Evolutionary conservation across 2,329 filamentous ascomycete species (phyloP), one percentile per base, ranked within the genome.

Genomic region (Exophiala aquamarina): DNA sequence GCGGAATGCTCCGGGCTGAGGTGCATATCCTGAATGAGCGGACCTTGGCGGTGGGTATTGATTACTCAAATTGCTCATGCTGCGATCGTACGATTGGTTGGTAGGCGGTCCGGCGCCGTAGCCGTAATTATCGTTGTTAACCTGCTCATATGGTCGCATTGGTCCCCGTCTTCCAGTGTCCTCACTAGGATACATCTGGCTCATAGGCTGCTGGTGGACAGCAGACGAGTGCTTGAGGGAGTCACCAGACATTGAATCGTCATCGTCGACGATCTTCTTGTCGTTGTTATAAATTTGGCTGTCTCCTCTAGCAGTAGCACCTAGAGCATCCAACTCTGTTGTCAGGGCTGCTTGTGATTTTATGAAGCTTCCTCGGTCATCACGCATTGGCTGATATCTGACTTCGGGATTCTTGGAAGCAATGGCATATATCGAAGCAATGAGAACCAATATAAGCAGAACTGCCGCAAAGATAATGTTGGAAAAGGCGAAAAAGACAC

Each of bases 361-460:
- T 83, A 96, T 95, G 72, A 97, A 96, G 8, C 91, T 96, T 41
- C 89, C 89, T 60, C 92, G 86, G 68, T 97, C 92, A 62, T 97
- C 92, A 44, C 87, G 86, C 91, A 97, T 96, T 61, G 89, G 90
- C 69, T 95, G 89, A 70, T 97, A 97, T 52, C 91, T 85, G 33
- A 87, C 89, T 65, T 97, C 92, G 17, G 92, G 92, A 71, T 96
- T 94, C 79, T 94, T 94, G 52, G 89, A 88, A 66, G 89, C 82
- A 63, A 96, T 83, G 37, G 89, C 87, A 57, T 92, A 89, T 69
- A 77, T 72, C 3, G 87, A 89, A 7, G 86, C 83, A 59, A 89
- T 78, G 42, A 92, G 77, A 41, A 96, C 82, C 71, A 95, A 83
- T 61, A 95, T 75, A 54, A 96, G 76, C 23, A 95, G 79, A 35